These are phyloP conservation scores for Daldinia eschscholtzii DNA, from an alignment of 2,329 filamentous ascomycete species.

Conservation along the genomic window DNA sequence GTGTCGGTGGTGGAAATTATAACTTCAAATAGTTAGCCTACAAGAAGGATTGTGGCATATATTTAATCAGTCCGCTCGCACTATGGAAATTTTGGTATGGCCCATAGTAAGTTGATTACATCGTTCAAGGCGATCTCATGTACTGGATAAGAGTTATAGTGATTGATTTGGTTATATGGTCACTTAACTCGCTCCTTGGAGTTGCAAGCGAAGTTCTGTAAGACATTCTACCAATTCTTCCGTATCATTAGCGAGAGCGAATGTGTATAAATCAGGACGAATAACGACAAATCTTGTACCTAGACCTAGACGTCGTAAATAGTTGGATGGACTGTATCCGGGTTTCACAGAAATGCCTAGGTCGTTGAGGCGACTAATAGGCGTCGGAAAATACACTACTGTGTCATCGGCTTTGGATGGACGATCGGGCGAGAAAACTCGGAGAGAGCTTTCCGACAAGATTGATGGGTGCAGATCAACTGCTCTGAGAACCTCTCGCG, in stretches of 20 bases:
- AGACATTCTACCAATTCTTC: slow-evolving; percentile 29
- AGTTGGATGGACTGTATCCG: slow-evolving; percentile 36
- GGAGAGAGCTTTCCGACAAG: slow-evolving; percentile 39
- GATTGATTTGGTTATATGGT: background rate
- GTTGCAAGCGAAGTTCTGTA: background rate
- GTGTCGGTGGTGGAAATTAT: no score
- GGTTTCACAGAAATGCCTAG: slow-evolving; percentile 19
- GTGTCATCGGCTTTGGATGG: background rate
- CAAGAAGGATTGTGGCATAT: no score
- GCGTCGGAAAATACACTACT: slow-evolving; percentile 37
- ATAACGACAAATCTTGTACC: slow-evolving; percentile 43
- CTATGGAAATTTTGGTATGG: no score
- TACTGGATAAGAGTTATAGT: background rate
- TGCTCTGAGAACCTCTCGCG: slow-evolving; percentile 27
- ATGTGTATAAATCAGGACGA: slow-evolving; percentile 45
- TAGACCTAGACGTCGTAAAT: slow-evolving; percentile 35
- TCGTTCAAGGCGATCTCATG: background rate
- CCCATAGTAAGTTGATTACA: background rate
- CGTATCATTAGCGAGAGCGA: slow-evolving; percentile 39
- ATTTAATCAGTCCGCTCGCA: no score
- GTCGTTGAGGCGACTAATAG: slow-evolving; percentile 25
- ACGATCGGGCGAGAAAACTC: slow-evolving; percentile 22
- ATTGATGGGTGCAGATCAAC: slow-evolving; percentile 21
- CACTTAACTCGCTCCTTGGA: background rate
- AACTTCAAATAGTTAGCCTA: no score